Evolutionary conservation across 495 filamentous ascomycete species (phyloP).

Genomic region (Penicillium silybi): DNA sequence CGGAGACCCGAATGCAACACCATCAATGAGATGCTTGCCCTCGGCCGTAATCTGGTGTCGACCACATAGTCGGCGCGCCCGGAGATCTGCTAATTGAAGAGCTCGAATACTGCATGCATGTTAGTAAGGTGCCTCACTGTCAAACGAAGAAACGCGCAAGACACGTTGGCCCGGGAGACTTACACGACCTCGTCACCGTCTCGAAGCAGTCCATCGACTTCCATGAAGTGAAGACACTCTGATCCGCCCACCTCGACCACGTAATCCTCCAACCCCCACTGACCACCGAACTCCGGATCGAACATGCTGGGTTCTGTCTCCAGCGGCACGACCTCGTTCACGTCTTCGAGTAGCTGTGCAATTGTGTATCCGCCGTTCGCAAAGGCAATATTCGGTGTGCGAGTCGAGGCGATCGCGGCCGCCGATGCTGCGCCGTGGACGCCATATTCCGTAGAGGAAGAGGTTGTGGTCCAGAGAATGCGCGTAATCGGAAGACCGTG

Average conservation of each 20-base stretch:
- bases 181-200: conserved; percentile 85
- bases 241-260: conserved; percentile 77
- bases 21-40: conserved; percentile 84
- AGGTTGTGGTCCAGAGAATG: conserved; percentile 64
- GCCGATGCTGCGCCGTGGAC: conserved; percentile 22
- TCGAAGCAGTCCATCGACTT: conserved; percentile 63
- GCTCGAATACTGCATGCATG: conserved; percentile 65
- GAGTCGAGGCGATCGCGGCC: conserved; percentile 34
- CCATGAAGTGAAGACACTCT: conserved; percentile 86
- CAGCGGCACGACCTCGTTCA: conserved; percentile 80
- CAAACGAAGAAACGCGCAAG: neutral
- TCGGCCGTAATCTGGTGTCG: conserved; percentile 77
- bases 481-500: conserved; percentile 72
- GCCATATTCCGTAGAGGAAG: conserved; percentile 32
- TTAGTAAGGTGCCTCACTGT: neutral
- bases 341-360: conserved; percentile 73
- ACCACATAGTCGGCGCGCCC: conserved; percentile 69
- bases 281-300: conserved; percentile 39
- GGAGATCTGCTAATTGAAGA: conserved; percentile 69
- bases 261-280: conserved; percentile 93
- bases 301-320: conserved; percentile 56
- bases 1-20: conserved; percentile 79
- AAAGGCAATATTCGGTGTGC: conserved; percentile 43
- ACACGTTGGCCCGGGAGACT: conserved; percentile 23
- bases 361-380: conserved; percentile 61